Evolutionary conservation across 129 eudicot species (phyloP), one percentile per base, ranked within the genome.

Genomic region (Flaveria trinervia): DNA sequence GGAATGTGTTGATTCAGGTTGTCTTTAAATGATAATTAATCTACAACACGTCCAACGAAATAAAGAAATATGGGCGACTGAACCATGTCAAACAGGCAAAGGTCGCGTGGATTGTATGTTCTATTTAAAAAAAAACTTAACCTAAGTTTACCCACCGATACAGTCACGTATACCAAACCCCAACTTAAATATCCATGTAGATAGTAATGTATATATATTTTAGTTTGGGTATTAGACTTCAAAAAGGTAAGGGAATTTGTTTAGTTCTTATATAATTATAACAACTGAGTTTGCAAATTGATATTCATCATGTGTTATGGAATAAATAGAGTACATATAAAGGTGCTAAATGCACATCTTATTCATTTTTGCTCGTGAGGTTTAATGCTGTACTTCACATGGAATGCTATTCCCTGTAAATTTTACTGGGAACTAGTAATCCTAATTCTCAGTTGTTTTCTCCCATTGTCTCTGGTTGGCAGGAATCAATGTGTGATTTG

Each of bases 401-500:
- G 65, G 52, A 76, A 9, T 50, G 36, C 56, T 1, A 49, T 77
- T 68, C 57, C 68, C 14, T 17, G 33, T 39, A 68, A 25, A 9
- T 26, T 9, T 26, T 57, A 26, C 33, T 41, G 54, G 54, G 61
- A 28, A 13, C 45, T 45, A 30, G 5, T 15, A 28, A 62, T 62
- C 68, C 18, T 16, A 61, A 43, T 57, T 70, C 14, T 43, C 49
- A 70, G 76, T 59, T 79, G 36, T 18, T 62, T 33, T 71, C 13
- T 60, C 43, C 13, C 17, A 15, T 62, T 74, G 64, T 73, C 28
- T 55, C 2, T 73, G 79, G 46, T 71, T 45, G 84, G 77, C 79
- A 92, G 97, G 99, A 87, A 75, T 84, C 92, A 13, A 70, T 95
- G 82, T 95, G 99, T 83, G 93, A 95, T 79, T 73, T 91, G 85